These are phyloP conservation scores for Agrocybe pediades DNA, from an alignment of 768 basidiomycete species.

Conservation along the genomic window DNA sequence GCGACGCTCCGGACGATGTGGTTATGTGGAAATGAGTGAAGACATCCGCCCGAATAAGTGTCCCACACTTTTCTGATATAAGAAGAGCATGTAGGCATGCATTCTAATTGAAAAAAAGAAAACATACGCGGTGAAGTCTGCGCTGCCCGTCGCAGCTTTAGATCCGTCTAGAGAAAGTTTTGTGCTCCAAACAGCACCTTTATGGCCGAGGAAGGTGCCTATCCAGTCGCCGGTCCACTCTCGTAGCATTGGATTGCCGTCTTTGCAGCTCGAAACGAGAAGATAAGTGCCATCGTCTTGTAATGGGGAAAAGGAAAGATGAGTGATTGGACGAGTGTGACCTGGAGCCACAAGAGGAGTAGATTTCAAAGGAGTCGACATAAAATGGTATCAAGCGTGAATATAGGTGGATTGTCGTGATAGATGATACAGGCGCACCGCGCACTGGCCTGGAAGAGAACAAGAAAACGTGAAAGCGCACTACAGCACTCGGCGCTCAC, in stretches of 20 bases:
- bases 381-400: constrained; percentile 39
- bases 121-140: constrained; percentile 95
- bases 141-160: constrained; percentile 89
- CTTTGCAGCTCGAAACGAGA: constrained; percentile 96
- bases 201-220: constrained; percentile 87
- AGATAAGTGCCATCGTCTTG: constrained; percentile 86
- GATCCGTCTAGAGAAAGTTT: constrained; percentile 88
- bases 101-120: constrained; percentile 5
- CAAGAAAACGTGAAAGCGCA: not conserved
- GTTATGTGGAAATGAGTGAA: constrained; percentile 97
- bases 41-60: constrained; percentile 80
- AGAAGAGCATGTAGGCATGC: constrained; percentile 13
- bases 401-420: constrained; percentile 34
- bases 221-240: constrained; percentile 99
- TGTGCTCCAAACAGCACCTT: constrained; percentile 96
- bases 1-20: constrained; percentile 98
- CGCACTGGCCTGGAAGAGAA: constrained; percentile 38
- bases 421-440: constrained; percentile 54
- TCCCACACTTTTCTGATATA: constrained; percentile 89
- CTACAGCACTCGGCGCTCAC: not conserved
- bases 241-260: constrained; percentile 96
- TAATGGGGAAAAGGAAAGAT: constrained; percentile 88
- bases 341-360: constrained; percentile 84
- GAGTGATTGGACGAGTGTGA: constrained; percentile 87
- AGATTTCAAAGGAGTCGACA: constrained; percentile 66